Percentiles rank a stretch among this genome's conserved stretches.
phyloP scores from a whole-genome alignment of 345 rosid genomes.

The Clarkia xantiana region DNA sequence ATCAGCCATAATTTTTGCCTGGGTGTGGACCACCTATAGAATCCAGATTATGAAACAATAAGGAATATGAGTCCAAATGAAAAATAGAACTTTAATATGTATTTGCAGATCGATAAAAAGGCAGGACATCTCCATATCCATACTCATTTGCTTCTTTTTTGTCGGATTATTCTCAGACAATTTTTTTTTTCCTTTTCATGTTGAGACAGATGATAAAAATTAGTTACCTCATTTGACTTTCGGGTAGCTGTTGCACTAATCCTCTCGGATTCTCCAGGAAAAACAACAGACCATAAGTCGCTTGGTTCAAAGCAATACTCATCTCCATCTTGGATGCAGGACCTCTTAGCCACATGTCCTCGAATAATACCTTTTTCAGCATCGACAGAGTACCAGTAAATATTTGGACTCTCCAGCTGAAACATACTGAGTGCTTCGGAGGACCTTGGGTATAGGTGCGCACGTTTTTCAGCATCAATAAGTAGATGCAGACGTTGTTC shows the following conservation, averaged over 20 bases:
- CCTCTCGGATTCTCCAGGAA: constrained; percentile 84
- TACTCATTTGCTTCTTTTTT: too few relatives aligned
- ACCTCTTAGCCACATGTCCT: constrained; percentile 64
- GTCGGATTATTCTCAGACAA: too few relatives aligned
- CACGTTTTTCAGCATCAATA: constrained; percentile 42
- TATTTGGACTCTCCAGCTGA: constrained; percentile 49
- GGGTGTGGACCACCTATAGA: constrained; percentile 84
- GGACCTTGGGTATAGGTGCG: constrained; percentile 77
- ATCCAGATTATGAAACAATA: background rate
- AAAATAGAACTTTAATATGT: background rate
- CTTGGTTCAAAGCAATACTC: constrained; percentile 68
- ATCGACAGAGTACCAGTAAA: constrained; percentile 85
- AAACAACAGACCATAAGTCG: constrained; percentile 79
- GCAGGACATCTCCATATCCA: too few relatives aligned
- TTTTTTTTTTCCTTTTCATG: background rate
- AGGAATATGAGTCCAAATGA: background rate
- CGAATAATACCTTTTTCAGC: constrained; percentile 50
- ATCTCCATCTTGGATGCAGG: constrained; percentile 37
- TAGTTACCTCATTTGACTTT: constrained; percentile 66
- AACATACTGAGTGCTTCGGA: constrained; percentile 57
- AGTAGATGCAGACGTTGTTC: constrained; percentile 88
- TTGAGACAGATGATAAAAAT: background rate
- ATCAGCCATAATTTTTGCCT: constrained; percentile 78
- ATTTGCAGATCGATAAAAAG: constrained; percentile 3
- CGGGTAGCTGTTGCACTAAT: constrained; percentile 57